Evolutionary conservation across 2,329 filamentous ascomycete genomes (phyloP).

Genomic region (Dendrostoma leiphaemia): DNA sequence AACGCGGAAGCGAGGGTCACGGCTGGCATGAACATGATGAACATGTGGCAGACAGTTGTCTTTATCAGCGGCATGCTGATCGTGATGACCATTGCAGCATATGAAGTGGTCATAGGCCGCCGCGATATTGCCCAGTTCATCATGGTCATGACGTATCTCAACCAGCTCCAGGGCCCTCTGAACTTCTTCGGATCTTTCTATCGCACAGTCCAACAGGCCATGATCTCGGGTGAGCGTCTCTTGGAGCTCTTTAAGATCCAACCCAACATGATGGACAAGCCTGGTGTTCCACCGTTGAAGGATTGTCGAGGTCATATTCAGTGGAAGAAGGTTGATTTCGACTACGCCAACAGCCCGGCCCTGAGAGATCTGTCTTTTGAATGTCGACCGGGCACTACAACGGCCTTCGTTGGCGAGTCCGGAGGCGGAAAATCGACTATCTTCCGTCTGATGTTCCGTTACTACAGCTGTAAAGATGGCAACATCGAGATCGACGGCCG

Average conservation of each 20-base stretch:
- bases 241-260: conserved; percentile 95
- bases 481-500: conserved; percentile 81
- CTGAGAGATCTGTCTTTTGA: conserved; percentile 81
- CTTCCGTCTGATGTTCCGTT: conserved; percentile 92
- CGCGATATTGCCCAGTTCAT: conserved; percentile 71
- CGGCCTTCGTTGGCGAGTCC: conserved; percentile 93
- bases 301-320: conserved; percentile 77
- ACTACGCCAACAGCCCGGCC: conserved; percentile 88
- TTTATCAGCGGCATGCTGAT: conserved; percentile 76
- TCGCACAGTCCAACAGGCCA: conserved; percentile 88
- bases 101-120: conserved; percentile 68
- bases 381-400: conserved; percentile 86
- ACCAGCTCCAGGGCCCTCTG: conserved; percentile 75
- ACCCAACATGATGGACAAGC: conserved; percentile 82
- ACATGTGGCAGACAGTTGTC: conserved; percentile 75
- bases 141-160: conserved; percentile 71
- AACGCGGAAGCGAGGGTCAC: conserved; percentile 73
- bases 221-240: conserved; percentile 96
- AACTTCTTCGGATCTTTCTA: conserved; percentile 96
- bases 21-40: conserved; percentile 75
- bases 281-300: conserved; percentile 59
- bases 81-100: conserved; percentile 71
- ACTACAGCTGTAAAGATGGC: conserved; percentile 83
- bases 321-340: conserved; percentile 87
- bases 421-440: conserved; percentile 96